Percentiles rank a stretch among this genome's conserved stretches.
Evolutionary conservation across 805 yeast species (phyloP).

Genomic region (Cyberlindnera xishuangbannaensis): DNA sequence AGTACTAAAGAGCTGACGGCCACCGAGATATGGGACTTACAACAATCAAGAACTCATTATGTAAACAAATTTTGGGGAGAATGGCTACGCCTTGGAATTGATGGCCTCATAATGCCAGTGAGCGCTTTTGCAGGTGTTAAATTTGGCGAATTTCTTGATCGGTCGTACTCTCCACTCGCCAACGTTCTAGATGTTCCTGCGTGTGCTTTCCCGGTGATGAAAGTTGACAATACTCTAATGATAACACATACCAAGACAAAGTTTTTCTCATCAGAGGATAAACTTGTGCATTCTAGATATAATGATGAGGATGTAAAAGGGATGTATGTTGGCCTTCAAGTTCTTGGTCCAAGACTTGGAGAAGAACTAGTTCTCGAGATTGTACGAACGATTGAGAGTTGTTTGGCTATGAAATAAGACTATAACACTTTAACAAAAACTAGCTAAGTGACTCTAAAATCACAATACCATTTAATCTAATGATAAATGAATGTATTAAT

Average conservation of each 20-base stretch:
- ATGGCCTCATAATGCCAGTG: conserved; percentile 46
- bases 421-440: no score
- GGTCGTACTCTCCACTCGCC: conserved; percentile 46
- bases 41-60: conserved; percentile 31
- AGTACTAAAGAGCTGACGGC: conserved; percentile 30
- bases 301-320: conserved; percentile 3
- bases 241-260: background rate
- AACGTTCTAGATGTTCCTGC: conserved; percentile 54
- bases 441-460: no score
- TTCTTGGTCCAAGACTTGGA: conserved; percentile 18
- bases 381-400: conserved; percentile 6
- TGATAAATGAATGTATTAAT: no score
- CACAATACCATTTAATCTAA: no score
- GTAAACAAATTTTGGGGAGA: conserved; percentile 34
- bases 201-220: conserved; percentile 53
- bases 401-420: no score
- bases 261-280: conserved; percentile 1
- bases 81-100: conserved; percentile 39
- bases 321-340: conserved; percentile 14
- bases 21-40: conserved; percentile 37
- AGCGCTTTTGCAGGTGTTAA: conserved; percentile 32
- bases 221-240: conserved; percentile 34
- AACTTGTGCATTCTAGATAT: conserved; percentile 36
- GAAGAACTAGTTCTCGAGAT: conserved; percentile 20
- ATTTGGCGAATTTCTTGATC: conserved; percentile 39